Base-by-base conservation (phyloP, 2,329 filamentous ascomycete genomes). In the Fusarium tuaranense region DNA sequence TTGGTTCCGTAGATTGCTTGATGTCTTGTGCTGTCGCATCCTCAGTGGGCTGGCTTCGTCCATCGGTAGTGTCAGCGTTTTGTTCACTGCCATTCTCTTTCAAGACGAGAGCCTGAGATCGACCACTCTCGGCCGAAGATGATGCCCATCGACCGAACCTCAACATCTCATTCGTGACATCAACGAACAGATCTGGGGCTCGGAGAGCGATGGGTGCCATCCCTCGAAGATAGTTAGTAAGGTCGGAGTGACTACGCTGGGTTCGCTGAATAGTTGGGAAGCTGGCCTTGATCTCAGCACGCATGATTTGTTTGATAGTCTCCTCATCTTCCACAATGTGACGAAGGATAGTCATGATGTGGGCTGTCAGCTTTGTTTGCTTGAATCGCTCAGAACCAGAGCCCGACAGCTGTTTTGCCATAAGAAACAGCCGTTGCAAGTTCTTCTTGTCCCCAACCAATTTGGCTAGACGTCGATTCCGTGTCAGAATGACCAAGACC, bases 301-400 rank as follows among this genome's bases (percentile, higher is more conserved):
- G 90, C 93, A 99, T 98, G 70, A 98, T 92, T 80, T 98, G 94
- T 75, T 94, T 94, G 70, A 98, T 89, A 2, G 93, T 97, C 20
- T 95, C 92, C 60, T 98, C 95, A 79, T 99, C 97, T 83, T 99
- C 97, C 64, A 98, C 91, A 74, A 99, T 92, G 80, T 99, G 97
- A 46, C 97, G 92, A 51, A 99, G 86, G 63, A 98, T 92, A 14
- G 96, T 89, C 89, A 98, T 92, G 78, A 98, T 93, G 67, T 93
- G 89, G 25, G 86, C 82, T 4, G 87, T 85, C 44, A 90, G 84
- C 63, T 85, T 86, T 3, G 85, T 87, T 46, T 88, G 87, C 70
- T 85, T 87, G 12, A 99, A 88, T 65, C 92, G 92, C 65, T 93
- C 90, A 34, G 95, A 94, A 8, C 94, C 93, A 34, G 92, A 89